Evolutionary conservation across 1,139 yeast species (phyloP).

Genomic region (Suhomyces ambrosiae): DNA sequence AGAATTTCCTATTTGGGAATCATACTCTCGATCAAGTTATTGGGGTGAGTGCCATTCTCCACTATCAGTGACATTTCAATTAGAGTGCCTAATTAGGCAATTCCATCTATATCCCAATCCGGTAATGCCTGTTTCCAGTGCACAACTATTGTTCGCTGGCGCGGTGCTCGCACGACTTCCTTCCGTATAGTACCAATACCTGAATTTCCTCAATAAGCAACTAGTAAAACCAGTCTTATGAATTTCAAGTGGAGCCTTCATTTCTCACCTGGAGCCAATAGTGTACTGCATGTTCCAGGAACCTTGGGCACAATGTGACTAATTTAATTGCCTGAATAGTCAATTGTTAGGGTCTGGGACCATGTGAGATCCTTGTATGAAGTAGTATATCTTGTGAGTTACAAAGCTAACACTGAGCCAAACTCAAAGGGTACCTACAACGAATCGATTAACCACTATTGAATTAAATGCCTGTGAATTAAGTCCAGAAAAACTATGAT

Average conservation of each 20-base stretch:
- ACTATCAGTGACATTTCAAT: constrained; percentile 8
- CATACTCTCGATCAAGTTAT: constrained; percentile 4
- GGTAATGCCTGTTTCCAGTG: constrained; percentile 7
- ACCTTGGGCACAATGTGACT: too few species aligned
- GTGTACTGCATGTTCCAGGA: too few species aligned
- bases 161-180: constrained; percentile 3
- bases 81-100: constrained; percentile 19
- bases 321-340: constrained; percentile 8
- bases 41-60: background rate
- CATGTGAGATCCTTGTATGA: too few species aligned
- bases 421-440: too few species aligned
- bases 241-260: background rate
- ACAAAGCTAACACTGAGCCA: too few species aligned
- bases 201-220: constrained; percentile 7
- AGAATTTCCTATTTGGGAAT: constrained; percentile 13
- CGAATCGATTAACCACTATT: too few species aligned
- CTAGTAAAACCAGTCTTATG: background rate
- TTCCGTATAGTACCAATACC: constrained; percentile 1
- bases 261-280: too few species aligned
- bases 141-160: background rate
- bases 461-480: too few species aligned
- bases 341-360: too few species aligned
- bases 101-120: constrained; percentile 13
- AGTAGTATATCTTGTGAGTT: too few species aligned
- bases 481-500: too few species aligned